Percentiles rank a stretch among this genome's conserved stretches.
Conservation (phyloP, 371 early-diverging fungal species). For the Mucor piriformis region DNA sequence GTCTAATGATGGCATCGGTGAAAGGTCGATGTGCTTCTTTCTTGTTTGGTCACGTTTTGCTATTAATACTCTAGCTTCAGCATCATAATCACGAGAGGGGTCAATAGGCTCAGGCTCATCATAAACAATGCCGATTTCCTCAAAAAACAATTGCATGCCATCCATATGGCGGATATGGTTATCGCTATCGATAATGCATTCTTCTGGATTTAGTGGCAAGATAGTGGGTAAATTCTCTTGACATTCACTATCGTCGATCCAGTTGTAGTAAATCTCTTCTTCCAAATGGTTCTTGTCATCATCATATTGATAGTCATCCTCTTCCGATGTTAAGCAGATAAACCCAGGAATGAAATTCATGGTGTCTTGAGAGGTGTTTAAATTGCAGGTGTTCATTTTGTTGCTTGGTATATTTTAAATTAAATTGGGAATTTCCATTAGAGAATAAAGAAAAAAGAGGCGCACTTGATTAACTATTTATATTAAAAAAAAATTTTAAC, state of each 20-base stretch:
- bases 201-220: constrained; percentile 30
- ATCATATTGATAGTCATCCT: constrained; percentile 22
- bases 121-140: constrained; percentile 36
- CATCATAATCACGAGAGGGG: constrained; percentile 38
- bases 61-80: constrained; percentile 27
- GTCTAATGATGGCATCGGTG: constrained; percentile 32
- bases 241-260: constrained; percentile 37
- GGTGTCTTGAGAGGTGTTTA: no score
- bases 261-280: constrained; percentile 9
- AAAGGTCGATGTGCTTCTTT: constrained; percentile 29
- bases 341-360: constrained; percentile 9
- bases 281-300: background rate
- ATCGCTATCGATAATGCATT: constrained; percentile 24
- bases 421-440: background rate
- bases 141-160: constrained; percentile 30
- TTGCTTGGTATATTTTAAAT: constrained; percentile 4
- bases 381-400: background rate
- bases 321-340: constrained; percentile 27
- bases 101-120: constrained; percentile 45
- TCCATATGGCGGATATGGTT: constrained; percentile 31
- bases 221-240: constrained; percentile 39
- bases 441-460: background rate
- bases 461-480: no score
- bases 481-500: background rate
- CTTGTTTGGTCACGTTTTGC: constrained; percentile 31